Conservation (phyloP, 176 grass and related monocot genomes). For the Poa pratensis region DNA sequence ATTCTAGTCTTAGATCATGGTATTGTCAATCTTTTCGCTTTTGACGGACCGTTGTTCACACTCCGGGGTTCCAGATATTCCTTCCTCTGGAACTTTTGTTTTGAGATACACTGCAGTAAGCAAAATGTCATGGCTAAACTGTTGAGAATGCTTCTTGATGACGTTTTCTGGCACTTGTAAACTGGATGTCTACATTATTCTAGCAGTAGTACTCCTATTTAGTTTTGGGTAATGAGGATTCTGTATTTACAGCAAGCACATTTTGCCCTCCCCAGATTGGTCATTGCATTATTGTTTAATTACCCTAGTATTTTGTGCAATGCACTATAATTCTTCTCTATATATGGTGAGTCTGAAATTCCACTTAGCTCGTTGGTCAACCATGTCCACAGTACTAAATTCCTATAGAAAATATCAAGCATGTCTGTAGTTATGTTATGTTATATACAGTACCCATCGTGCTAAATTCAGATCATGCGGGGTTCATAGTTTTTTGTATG, state of each 20-base stretch:
- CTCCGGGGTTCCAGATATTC: constrained; percentile 11
- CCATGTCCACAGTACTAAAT: not conserved
- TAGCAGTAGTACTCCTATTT: constrained; percentile 12
- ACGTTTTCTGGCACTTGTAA: not conserved
- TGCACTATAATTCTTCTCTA: no score
- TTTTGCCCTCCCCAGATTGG: not conserved
- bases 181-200: not conserved
- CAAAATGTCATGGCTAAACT: not conserved
- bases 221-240: constrained; percentile 2
- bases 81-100: not conserved
- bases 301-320: not conserved
- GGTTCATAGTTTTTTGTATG: no score
- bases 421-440: not conserved
- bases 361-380: not conserved
- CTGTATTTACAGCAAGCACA: not conserved
- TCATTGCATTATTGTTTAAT: not conserved
- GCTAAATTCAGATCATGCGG: no score
- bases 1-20: not conserved
- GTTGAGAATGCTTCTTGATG: not conserved
- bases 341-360: not conserved
- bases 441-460: no score
- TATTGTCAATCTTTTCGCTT: not conserved
- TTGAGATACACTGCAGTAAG: not conserved
- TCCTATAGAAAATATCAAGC: not conserved
- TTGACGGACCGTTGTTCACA: not conserved